A percentile compares a stretch with the other conserved stretches of the same genome.
Evolutionary conservation across 108 stramenopile species (phyloP).

Genomic region (Mayamaea pseudoterrestris): DNA sequence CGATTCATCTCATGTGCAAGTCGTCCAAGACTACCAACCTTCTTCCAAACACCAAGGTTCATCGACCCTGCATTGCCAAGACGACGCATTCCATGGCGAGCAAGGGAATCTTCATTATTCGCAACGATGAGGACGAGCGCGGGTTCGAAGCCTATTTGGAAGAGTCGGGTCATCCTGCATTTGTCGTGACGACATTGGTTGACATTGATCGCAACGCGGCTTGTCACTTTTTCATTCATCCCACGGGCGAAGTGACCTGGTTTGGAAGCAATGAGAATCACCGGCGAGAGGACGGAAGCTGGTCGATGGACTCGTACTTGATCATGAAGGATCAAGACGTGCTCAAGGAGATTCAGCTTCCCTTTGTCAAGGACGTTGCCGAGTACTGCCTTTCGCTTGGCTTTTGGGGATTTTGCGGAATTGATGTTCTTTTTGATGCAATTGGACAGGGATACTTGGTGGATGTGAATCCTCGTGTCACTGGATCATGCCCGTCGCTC

Average conservation of each 20-base stretch:
- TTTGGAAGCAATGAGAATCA: conserved; percentile 25
- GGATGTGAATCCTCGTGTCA: conserved; percentile 31
- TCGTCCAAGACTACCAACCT: conserved; percentile 21
- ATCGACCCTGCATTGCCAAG: conserved; percentile 24
- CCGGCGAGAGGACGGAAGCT: conserved; percentile 13
- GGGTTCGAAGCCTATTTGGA: conserved; percentile 15
- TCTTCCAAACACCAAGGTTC: conserved; percentile 15
- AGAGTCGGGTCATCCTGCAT: conserved; percentile 21
- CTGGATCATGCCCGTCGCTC: conserved; percentile 22
- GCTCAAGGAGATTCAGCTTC: conserved; percentile 23
- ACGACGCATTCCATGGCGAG: conserved; percentile 24
- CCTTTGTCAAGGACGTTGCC: conserved; percentile 25
- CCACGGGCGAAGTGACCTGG: conserved; percentile 16
- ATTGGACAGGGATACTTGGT: conserved; percentile 18
- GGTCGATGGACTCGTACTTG: conserved; percentile 17
- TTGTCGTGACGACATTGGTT: conserved; percentile 20
- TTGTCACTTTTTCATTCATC: conserved; percentile 28
- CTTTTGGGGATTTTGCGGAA: conserved; percentile 30
- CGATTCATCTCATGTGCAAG: conserved; percentile 14
- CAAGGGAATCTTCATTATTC: conserved; percentile 27
- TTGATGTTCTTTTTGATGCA: conserved; percentile 26
- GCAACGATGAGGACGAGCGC: conserved; percentile 20
- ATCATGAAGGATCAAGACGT: conserved; percentile 10
- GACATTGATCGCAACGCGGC: conserved; percentile 24
- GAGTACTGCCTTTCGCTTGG: conserved; percentile 16